phyloP scores from a whole-genome alignment of 176 grass and related monocot genomes.

The Oryza coarctata region DNA sequence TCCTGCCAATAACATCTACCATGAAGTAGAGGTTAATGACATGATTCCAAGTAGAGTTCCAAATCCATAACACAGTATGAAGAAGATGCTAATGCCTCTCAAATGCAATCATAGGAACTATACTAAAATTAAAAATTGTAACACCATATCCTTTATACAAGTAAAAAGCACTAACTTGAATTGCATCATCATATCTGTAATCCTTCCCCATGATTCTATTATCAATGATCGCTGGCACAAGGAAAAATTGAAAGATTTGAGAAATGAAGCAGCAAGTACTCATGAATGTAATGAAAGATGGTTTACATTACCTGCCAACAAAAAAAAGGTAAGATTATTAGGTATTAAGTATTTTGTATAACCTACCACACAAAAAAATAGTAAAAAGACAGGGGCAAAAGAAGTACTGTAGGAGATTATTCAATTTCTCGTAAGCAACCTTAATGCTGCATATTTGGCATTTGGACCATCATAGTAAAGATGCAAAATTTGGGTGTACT shows the following conservation, averaged over 20 bases:
- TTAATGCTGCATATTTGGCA: background rate
- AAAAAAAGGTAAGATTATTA: slow-evolving; percentile 26
- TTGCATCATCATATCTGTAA: slow-evolving; percentile 67
- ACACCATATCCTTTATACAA: slow-evolving; percentile 26
- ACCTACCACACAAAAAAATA: background rate
- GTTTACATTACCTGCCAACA: slow-evolving; percentile 44
- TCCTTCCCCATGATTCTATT: slow-evolving; percentile 72
- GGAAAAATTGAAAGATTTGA: slow-evolving; percentile 39
- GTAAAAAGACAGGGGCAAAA: background rate
- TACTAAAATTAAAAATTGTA: background rate
- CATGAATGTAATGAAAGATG: slow-evolving; percentile 18
- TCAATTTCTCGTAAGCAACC: background rate
- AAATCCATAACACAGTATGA: background rate
- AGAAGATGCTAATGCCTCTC: slow-evolving; percentile 13
- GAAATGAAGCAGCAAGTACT: slow-evolving; percentile 26
- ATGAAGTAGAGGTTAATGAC: background rate
- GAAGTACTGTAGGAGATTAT: background rate
- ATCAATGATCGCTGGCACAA: slow-evolving; percentile 67
- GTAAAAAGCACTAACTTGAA: slow-evolving; percentile 70
- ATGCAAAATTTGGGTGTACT: background rate
- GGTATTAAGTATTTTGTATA: slow-evolving; percentile 13
- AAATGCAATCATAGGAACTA: slow-evolving; percentile 19
- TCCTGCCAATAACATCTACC: background rate
- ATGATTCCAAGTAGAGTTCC: background rate
- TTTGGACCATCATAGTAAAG: background rate